Conservation (phyloP, 1,139 yeast genomes). For the Candida tunisiensis region DNA sequence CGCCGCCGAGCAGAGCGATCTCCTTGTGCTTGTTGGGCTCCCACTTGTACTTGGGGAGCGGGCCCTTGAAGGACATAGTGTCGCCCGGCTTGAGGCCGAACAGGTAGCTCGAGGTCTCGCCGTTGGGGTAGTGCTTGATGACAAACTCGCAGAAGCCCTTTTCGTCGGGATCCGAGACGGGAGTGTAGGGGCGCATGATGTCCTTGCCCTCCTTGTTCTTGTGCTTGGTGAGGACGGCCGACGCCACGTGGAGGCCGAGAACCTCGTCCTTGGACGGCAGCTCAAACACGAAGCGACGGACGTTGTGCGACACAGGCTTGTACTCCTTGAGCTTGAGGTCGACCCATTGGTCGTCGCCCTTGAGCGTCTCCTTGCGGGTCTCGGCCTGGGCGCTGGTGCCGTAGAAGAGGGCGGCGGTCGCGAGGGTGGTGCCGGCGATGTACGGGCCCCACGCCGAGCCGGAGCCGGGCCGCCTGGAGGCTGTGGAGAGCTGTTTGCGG, state of each 20-base stretch:
- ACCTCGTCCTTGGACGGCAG: constrained; percentile 54
- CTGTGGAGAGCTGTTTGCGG: not conserved
- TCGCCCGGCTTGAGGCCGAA: constrained; percentile 61
- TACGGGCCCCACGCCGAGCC: constrained; percentile 7
- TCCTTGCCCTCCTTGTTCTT: constrained; percentile 63
- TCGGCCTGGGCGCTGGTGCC: constrained; percentile 12
- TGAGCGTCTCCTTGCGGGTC: constrained; percentile 29
- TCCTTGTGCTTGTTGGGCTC: constrained; percentile 55
- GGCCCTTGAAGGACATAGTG: constrained; percentile 85
- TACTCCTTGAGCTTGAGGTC: constrained; percentile 54
- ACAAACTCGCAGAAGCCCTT: constrained; percentile 68
- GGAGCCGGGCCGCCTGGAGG: not conserved
- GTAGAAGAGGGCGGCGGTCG: constrained; percentile 10
- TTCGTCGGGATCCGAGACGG: constrained; percentile 52
- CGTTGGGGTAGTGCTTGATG: constrained; percentile 68
- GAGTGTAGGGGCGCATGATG: constrained; percentile 95
- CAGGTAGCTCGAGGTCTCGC: constrained; percentile 72
- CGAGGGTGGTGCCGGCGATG: constrained; percentile 14
- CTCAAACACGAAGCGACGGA: constrained; percentile 41
- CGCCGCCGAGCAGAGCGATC: constrained; percentile 88
- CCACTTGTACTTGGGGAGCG: constrained; percentile 87
- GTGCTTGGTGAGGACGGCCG: constrained; percentile 64
- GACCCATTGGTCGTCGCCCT: constrained; percentile 53
- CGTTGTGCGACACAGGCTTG: constrained; percentile 25
- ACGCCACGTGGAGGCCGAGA: constrained; percentile 71